A percentile compares a stretch with the other conserved stretches of the same genome.
Evolutionary conservation across 495 filamentous ascomycete genomes (phyloP).

Genomic region (Usnea hakonensis): DNA sequence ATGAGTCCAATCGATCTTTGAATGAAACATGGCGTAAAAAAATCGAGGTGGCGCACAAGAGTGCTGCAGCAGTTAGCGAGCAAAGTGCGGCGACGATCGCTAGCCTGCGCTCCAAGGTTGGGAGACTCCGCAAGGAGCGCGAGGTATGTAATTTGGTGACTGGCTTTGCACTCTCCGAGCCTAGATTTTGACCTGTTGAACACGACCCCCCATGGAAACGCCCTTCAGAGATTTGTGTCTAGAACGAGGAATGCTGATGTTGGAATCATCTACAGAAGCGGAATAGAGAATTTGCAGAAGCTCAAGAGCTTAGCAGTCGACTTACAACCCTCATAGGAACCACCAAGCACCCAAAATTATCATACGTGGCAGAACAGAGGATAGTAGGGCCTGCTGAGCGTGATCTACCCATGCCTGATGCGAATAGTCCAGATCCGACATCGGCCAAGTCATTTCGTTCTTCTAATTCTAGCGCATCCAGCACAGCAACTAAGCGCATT

Average conservation of each 20-base stretch:
- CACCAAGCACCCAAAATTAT: slow-evolving; percentile 3
- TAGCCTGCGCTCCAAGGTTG: slow-evolving; percentile 1
- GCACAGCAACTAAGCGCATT: slow-evolving; percentile 12
- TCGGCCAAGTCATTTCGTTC: background rate
- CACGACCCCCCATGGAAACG: background rate
- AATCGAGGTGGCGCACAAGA: background rate
- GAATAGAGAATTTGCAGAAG: slow-evolving; percentile 43
- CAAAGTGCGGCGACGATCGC: background rate
- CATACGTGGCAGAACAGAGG: background rate
- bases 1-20: slow-evolving; percentile 4
- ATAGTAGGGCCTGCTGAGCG: background rate
- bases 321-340: slow-evolving; percentile 44
- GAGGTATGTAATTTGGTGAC: background rate
- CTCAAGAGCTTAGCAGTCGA: slow-evolving; percentile 42
- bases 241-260: background rate
- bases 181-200: background rate
- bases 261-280: slow-evolving; percentile 33
- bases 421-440: background rate
- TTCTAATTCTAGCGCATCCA: background rate
- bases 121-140: slow-evolving; percentile 6
- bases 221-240: background rate
- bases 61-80: background rate
- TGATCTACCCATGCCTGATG: background rate
- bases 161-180: background rate
- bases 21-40: slow-evolving; percentile 5